Conservation (phyloP, 345 rosid genomes). For the Physaria fendleri region DNA sequence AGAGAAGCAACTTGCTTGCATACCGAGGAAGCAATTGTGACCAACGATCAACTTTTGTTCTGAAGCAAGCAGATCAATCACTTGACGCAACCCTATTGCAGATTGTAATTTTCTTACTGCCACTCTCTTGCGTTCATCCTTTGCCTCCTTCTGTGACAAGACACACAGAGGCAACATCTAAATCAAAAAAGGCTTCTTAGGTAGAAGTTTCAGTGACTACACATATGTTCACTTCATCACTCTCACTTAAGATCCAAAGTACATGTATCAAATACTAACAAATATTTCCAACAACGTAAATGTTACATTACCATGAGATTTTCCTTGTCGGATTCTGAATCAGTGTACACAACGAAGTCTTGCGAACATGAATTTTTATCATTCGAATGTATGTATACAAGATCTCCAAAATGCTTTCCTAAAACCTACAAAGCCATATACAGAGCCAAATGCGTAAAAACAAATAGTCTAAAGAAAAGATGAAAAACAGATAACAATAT, state of each 20-base stretch:
- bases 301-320: slow-evolving; percentile 58
- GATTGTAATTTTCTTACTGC: slow-evolving; percentile 53
- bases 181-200: neutral
- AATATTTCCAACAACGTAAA: neutral
- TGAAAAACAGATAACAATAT: neutral
- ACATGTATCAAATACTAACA: neutral
- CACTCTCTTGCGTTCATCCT: slow-evolving; percentile 44
- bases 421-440: slow-evolving; percentile 39
- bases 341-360: slow-evolving; percentile 55
- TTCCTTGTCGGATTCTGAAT: slow-evolving; percentile 52
- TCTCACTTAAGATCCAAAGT: neutral
- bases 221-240: neutral
- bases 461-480: neutral
- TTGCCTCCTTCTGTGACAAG: slow-evolving; percentile 57
- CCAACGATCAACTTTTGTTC: slow-evolving; percentile 84
- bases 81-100: slow-evolving; percentile 82
- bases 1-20: slow-evolving; percentile 18
- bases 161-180: neutral
- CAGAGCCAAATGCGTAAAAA: neutral
- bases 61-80: slow-evolving; percentile 80
- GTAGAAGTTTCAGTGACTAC: neutral
- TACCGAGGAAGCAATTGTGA: slow-evolving; percentile 93
- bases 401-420: slow-evolving; percentile 71
- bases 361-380: slow-evolving; percentile 38
- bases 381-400: slow-evolving; percentile 38